These are phyloP conservation scores for Rhytidiadelphus loreus DNA, from an alignment of 225 moss, liverwort and hornwort species.

Conservation along the genomic window DNA sequence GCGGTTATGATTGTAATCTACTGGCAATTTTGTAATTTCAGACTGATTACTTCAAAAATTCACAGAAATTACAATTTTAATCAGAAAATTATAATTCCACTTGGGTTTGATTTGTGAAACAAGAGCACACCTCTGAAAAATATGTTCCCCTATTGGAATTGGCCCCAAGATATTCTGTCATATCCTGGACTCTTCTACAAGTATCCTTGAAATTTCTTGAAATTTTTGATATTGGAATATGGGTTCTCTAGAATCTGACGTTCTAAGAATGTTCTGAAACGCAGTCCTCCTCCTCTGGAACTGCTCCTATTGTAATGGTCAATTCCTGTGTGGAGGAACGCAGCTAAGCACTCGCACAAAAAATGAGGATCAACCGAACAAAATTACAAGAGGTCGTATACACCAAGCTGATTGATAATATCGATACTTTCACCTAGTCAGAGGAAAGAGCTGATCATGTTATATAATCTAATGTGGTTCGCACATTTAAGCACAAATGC, in stretches of 20 bases:
- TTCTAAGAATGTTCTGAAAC: background rate
- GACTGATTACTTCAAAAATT: no score
- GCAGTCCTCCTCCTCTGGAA: background rate
- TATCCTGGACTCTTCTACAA: background rate
- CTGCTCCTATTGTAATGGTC: background rate
- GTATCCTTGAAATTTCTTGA: background rate
- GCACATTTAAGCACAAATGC: background rate
- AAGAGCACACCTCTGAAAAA: no score
- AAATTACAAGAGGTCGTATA: background rate
- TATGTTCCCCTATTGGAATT: no score
- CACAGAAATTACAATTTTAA: no score
- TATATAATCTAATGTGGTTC: background rate
- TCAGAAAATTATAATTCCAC: no score
- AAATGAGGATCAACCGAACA: background rate
- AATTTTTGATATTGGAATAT: background rate
- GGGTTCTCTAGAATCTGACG: background rate
- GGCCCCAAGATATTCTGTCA: no score
- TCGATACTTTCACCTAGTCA: background rate
- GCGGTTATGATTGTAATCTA: no score
- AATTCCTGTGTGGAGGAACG: background rate
- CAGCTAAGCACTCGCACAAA: background rate
- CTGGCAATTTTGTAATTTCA: no score
- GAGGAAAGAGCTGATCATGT: background rate
- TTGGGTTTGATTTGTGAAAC: no score
- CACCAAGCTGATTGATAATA: background rate